Evolutionary conservation across 1,139 yeast species (phyloP).

Genomic region (Saccharomyces hybrid): DNA sequence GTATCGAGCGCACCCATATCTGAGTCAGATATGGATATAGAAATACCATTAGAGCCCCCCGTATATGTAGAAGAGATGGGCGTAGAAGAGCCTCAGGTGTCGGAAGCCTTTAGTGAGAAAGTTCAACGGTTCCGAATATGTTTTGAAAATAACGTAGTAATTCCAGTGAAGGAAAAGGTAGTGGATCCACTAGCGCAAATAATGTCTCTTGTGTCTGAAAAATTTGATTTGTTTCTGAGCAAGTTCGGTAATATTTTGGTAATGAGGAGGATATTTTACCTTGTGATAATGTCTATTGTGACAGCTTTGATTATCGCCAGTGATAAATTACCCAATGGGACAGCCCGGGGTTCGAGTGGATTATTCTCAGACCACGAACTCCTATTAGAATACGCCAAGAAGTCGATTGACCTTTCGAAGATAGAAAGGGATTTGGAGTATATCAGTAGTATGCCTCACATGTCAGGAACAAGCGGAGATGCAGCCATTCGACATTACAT

Average conservation of each 20-base stretch:
- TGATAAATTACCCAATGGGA: constrained; percentile 42
- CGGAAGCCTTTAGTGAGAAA: constrained; percentile 7
- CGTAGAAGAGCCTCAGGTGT: neutral
- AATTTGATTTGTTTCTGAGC: constrained; percentile 51
- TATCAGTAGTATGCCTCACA: constrained; percentile 74
- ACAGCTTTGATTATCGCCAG: constrained; percentile 53
- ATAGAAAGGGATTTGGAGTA: constrained; percentile 70
- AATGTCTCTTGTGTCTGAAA: constrained; percentile 31
- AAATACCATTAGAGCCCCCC: constrained; percentile 4
- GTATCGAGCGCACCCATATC: neutral
- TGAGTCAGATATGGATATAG: neutral
- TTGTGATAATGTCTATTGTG: constrained; percentile 51
- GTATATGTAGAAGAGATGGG: constrained; percentile 1
- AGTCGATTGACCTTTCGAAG: constrained; percentile 46
- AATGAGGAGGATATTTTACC: constrained; percentile 67
- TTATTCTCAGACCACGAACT: constrained; percentile 54
- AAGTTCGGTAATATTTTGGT: constrained; percentile 81
- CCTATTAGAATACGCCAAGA: constrained; percentile 38
- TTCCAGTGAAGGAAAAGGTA: constrained; percentile 22
- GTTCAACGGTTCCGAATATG: constrained; percentile 14
- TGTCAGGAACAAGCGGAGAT: constrained; percentile 85
- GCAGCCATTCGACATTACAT: constrained; percentile 60
- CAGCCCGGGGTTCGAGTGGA: constrained; percentile 45
- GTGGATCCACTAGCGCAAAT: constrained; percentile 27
- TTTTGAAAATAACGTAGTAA: constrained; percentile 17